Percentiles rank a stretch among this genome's conserved stretches.
Evolutionary conservation across 2,329 filamentous ascomycete genomes (phyloP).

Genomic region (Venturiaceae sp.): DNA sequence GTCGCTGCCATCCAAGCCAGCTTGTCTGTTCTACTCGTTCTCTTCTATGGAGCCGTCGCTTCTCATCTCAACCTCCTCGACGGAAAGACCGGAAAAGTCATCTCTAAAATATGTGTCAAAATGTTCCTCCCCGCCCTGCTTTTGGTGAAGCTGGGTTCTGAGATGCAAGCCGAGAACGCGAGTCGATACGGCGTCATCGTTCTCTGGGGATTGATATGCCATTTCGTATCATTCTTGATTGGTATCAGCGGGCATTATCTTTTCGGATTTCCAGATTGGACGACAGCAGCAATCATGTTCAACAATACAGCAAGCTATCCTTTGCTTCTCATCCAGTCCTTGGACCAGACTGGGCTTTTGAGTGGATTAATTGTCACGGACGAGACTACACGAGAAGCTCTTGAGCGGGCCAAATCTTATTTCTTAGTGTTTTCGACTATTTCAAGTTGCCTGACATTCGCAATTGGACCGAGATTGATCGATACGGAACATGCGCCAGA

Average conservation of each 20-base stretch:
- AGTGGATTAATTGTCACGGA: slow-evolving; percentile 4
- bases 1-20: slow-evolving; percentile 46
- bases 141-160: slow-evolving; percentile 42
- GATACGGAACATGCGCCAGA: slow-evolving; percentile 19
- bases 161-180: slow-evolving; percentile 37
- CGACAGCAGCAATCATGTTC: slow-evolving; percentile 44
- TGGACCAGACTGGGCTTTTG: slow-evolving; percentile 44
- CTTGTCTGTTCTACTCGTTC: slow-evolving; percentile 44
- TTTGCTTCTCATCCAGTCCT: slow-evolving; percentile 41
- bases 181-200: slow-evolving; percentile 34
- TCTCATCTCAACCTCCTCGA: slow-evolving; percentile 41
- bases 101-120: slow-evolving; percentile 42
- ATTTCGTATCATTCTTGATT: slow-evolving; percentile 36
- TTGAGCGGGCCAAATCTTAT: slow-evolving; percentile 9
- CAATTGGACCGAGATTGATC: slow-evolving; percentile 9
- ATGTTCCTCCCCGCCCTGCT: slow-evolving; percentile 45
- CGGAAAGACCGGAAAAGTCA: slow-evolving; percentile 37
- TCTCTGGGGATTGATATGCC: slow-evolving; percentile 44
- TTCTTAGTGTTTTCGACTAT: slow-evolving; percentile 10
- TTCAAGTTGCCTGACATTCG: slow-evolving; percentile 8
- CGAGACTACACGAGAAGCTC: neutral
- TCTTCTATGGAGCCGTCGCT: slow-evolving; percentile 40
- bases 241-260: slow-evolving; percentile 33
- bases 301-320: slow-evolving; percentile 49
- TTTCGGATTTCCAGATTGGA: slow-evolving; percentile 43